These are phyloP conservation scores for Trichoderma gamsii DNA, from an alignment of 495 filamentous ascomycete genomes.

Conservation along the genomic window DNA sequence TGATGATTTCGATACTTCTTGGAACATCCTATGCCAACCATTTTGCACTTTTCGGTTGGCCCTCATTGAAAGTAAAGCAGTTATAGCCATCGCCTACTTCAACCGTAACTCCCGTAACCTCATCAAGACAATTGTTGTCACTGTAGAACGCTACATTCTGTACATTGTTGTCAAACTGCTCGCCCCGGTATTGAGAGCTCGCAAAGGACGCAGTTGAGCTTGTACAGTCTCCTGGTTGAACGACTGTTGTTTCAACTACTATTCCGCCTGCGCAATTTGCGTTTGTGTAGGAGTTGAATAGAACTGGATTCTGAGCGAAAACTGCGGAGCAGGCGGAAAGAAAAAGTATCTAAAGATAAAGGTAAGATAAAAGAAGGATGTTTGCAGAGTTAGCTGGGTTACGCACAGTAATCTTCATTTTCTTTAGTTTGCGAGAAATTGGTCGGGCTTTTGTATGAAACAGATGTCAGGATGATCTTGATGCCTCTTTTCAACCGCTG, in stretches of 20 bases:
- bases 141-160: background rate
- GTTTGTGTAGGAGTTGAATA: background rate
- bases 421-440: too few species aligned
- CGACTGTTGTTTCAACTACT: background rate
- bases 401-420: too few species aligned
- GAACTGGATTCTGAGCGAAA: background rate
- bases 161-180: background rate
- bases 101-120: background rate
- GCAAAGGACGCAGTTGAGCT: background rate
- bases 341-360: background rate
- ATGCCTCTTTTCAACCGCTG: too few species aligned
- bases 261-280: background rate
- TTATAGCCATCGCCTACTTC: background rate
- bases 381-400: too few species aligned
- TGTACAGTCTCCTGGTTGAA: background rate
- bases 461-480: too few species aligned
- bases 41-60: background rate
- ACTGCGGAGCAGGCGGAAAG: background rate
- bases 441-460: too few species aligned
- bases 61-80: background rate
- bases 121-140: background rate
- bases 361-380: too few species aligned
- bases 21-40: background rate
- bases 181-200: background rate
- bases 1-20: too few species aligned